phyloP scores from a whole-genome alignment of 1,284 basidiomycete genomes.

The Naganishia cerealis region DNA sequence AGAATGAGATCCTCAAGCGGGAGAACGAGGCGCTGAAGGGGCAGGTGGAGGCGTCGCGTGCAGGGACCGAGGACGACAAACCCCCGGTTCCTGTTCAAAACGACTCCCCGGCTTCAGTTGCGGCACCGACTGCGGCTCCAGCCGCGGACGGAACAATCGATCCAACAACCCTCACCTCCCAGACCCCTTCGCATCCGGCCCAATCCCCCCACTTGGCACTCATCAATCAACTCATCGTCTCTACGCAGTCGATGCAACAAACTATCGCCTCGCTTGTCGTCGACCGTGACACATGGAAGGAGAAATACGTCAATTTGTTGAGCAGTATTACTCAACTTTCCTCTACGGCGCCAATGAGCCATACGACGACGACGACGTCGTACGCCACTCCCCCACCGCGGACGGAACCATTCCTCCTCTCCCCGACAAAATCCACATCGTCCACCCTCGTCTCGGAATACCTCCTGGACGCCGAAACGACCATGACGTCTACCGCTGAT shows the following conservation, averaged over 20 bases:
- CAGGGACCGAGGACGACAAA: constrained; percentile 3
- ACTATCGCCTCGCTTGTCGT: constrained; percentile 22
- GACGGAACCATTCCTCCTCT: constrained; percentile 6
- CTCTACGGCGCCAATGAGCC: not conserved
- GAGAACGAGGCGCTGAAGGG: constrained; percentile 16
- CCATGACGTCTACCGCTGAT: not conserved
- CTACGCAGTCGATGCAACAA: constrained; percentile 11
- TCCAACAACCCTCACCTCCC: constrained; percentile 9
- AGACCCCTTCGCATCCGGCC: not conserved
- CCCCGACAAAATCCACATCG: constrained; percentile 22
- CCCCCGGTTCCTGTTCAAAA: not conserved
- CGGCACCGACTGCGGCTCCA: not conserved
- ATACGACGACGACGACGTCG: not conserved
- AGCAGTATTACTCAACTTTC: constrained; percentile 17
- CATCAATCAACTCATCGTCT: constrained; percentile 16
- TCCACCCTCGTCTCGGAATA: constrained; percentile 26
- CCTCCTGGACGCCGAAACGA: constrained; percentile 8
- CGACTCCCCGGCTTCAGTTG: not conserved
- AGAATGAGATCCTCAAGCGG: constrained; percentile 17
- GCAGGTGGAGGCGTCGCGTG: constrained; percentile 6
- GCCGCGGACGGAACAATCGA: constrained; percentile 12
- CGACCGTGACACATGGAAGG: constrained; percentile 22
- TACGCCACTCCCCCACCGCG: not conserved
- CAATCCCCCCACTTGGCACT: constrained; percentile 20
- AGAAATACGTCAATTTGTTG: constrained; percentile 12